Base-by-base conservation (phyloP, 352 stramenopile genomes). In the Pythium scleroteichum region DNA sequence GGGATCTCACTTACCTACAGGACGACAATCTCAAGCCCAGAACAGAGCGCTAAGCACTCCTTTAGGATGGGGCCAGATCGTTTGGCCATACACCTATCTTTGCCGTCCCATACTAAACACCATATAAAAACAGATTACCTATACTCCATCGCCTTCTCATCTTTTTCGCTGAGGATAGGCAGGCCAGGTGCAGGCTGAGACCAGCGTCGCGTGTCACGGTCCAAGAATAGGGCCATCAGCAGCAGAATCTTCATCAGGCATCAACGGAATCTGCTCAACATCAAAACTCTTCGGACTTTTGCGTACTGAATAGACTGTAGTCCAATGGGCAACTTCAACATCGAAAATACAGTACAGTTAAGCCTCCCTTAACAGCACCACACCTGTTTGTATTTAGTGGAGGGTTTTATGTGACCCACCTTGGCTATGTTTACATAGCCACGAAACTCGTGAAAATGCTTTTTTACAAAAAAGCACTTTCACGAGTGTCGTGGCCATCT, bases 91-190 rank as follows among this genome's bases (percentile, higher is more conserved):
- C 48, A 57, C 2, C 29, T 35, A 52, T 14, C 8, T 29, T 27
- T 42, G 50, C 24, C 2, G 39, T 35, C 22, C 22, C n/a, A 66
- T 66, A 66, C 59, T 60, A 66, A 66, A 60, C 59, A 29, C 59
- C 27, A 66, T 58, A 60, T 26, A 58, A 53, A 48, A 16, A 14
- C 23, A 7, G 58, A 65, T 65, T 65, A 65, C 48, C 52, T 50
- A 59, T 40, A 27, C 33, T 42, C 35, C 24, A 35, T 35, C 10
- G 29, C 29, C 29, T 16, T 54, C 54, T 47, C 45, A 51, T 55
- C 53, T 27, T 45, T 47, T 55, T 29, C 29, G 45, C 49, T 24
- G 16, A 59, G 51, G 58, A 64, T 64, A 64, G 57, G 29, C 29
- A 19, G 38, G 42, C 41, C 17, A 35, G 38, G 23, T 47, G 19